Evolutionary conservation across 176 grass and related monocot species (phyloP), one percentile per base, ranked within the genome.

Genomic region (Phoenix dactylifera): DNA sequence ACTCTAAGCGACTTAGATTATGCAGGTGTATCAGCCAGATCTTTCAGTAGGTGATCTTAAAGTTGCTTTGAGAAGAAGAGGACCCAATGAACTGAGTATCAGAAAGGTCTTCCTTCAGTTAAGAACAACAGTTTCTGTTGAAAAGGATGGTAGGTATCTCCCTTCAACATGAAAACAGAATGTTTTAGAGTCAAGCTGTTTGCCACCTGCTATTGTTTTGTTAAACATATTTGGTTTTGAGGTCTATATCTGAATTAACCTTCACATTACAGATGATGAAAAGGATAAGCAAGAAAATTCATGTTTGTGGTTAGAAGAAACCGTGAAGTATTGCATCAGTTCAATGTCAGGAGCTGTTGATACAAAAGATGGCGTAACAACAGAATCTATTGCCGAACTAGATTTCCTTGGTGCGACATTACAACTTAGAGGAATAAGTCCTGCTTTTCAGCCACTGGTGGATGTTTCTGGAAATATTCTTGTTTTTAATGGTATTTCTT

Each of bases 401-500:
- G 63, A 77, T 55, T 80, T 97, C 72, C 49, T 97, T 3, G 87
- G 84, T 3, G 81, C 92, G 3, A 87, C 76, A 17, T 77, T 91
- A 63, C 92, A 97, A 57, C 83, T 97, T 64, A 82, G 87, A 73
- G 81, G 92, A 63, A 51, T 66, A 70, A 76, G 68, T 66, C 55
- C 66, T 5, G 61, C 91, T 72, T 75, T 48, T 14, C 92, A 91
- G 78, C 92, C 92, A 0, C 35, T 83, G 20, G 62, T 80, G 17
- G 64, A 71, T 50, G 49, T 64, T 48, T 80, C 62, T 29, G 81
- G 87, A 74, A 97, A 64, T 68, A 72, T 97, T 76, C 73, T 97
- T 61, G 69, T 91, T 55, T 97, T 85, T 59, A 97, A 97, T 72
- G 92, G 92, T 96, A 84, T 70, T 62, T 22, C 14, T 44, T 18